These are phyloP conservation scores for Nissolia schottii DNA, from an alignment of 306 rosid species.

Conservation along the genomic window DNA sequence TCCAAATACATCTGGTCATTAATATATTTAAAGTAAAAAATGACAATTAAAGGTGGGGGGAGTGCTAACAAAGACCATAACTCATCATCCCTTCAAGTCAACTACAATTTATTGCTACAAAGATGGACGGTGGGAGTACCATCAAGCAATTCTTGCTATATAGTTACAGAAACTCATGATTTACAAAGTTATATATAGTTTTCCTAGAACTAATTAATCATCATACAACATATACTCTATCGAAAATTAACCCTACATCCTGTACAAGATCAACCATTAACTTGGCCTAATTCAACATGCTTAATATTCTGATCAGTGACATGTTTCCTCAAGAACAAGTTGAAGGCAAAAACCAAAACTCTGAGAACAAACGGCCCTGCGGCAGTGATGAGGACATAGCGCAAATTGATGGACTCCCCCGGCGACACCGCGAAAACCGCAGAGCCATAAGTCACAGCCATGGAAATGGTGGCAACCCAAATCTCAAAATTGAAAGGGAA, in stretches of 20 bases:
- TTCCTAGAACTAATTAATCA: neutral
- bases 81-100: neutral
- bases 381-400: slow-evolving; percentile 20
- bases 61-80: neutral
- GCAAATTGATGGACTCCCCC: neutral
- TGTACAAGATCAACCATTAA: neutral
- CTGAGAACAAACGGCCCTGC: slow-evolving; percentile 2
- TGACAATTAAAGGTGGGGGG: too few relatives aligned
- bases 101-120: neutral
- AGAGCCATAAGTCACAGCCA: slow-evolving; percentile 30
- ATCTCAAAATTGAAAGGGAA: slow-evolving; percentile 32
- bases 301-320: neutral
- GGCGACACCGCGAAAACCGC: slow-evolving; percentile 35
- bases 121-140: too few relatives aligned
- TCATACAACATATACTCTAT: too few relatives aligned
- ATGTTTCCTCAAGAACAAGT: neutral
- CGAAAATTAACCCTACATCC: too few relatives aligned
- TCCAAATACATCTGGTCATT: too few relatives aligned
- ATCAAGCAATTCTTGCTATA: too few relatives aligned
- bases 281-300: neutral
- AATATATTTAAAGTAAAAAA: too few relatives aligned
- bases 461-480: slow-evolving; percentile 15
- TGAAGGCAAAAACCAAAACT: neutral
- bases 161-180: neutral
- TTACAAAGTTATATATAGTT: neutral